Conservation (phyloP, 257 asterid genomes). For the Osmanthus fragrans region DNA sequence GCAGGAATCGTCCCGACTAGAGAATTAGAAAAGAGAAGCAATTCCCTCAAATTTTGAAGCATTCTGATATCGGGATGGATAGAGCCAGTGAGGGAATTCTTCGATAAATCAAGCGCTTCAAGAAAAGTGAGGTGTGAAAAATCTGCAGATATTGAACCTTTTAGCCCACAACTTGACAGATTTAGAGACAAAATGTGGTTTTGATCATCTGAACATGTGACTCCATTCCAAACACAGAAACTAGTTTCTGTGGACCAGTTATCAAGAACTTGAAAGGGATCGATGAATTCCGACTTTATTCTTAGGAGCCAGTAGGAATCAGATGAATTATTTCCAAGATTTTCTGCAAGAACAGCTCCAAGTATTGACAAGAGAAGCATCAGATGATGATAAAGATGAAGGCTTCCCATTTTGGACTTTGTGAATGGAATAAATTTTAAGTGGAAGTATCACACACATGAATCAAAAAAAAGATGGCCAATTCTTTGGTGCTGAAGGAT, state of each 20-base stretch:
- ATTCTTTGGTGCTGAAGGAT: constrained; percentile 20
- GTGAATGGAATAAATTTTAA: constrained; percentile 4
- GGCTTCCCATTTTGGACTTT: constrained; percentile 41
- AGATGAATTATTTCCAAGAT: constrained; percentile 35
- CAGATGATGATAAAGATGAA: constrained; percentile 34
- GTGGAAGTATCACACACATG: constrained; percentile 13
- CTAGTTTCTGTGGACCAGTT: constrained; percentile 60
- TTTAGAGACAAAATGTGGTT: constrained; percentile 48
- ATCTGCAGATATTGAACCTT: constrained; percentile 56
- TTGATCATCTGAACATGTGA: constrained; percentile 62
- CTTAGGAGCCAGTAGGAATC: constrained; percentile 55
- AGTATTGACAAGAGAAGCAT: constrained; percentile 44
- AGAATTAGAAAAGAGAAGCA: constrained; percentile 67
- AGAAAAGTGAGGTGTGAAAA: constrained; percentile 59
- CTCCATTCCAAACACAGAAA: constrained; percentile 75
- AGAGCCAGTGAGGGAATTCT: constrained; percentile 58
- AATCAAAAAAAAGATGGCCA: background rate
- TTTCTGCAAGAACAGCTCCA: constrained; percentile 23
- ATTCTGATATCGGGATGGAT: constrained; percentile 59
- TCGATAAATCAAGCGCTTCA: constrained; percentile 61
- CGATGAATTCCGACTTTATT: constrained; percentile 62
- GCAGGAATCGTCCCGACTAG: constrained; percentile 58
- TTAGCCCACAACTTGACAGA: constrained; percentile 57
- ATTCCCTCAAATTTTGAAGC: constrained; percentile 57
- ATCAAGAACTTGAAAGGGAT: constrained; percentile 55